Conservation (phyloP, 1,284 basidiomycete species). For the Moesziomyces globuligerus region DNA sequence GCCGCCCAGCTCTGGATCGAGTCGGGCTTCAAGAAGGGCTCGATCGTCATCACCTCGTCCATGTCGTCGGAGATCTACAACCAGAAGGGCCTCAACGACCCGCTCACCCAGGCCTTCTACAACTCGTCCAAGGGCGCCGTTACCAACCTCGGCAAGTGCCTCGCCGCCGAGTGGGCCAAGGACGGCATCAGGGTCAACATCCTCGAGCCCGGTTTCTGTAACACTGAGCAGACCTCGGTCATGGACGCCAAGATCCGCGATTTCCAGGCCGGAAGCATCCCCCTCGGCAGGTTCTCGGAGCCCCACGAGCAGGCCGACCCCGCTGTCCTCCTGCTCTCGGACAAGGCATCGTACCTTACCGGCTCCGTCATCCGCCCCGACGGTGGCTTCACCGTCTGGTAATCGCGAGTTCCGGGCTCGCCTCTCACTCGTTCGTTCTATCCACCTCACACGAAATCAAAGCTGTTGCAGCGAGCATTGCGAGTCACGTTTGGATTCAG, state of each 20-base stretch:
- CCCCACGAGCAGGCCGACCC: constrained; percentile 66
- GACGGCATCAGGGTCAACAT: constrained; percentile 67
- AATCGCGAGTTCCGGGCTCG: constrained; percentile 14
- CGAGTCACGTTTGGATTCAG: too few species aligned
- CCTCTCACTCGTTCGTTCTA: too few species aligned
- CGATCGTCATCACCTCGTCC: constrained; percentile 65
- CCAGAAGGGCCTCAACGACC: constrained; percentile 63
- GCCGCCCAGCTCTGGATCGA: constrained; percentile 67
- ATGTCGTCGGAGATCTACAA: constrained; percentile 68
- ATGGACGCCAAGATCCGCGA: constrained; percentile 66
- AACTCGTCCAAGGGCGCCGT: constrained; percentile 66
- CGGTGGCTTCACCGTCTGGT: constrained; percentile 66
- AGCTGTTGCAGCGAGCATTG: too few species aligned
- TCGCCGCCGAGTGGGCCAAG: constrained; percentile 66
- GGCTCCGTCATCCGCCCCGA: constrained; percentile 59
- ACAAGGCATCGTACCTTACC: constrained; percentile 65
- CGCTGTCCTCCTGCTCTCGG: constrained; percentile 60
- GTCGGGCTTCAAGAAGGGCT: constrained; percentile 64
- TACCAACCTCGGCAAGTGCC: constrained; percentile 67
- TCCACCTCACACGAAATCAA: too few species aligned
- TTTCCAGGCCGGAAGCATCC: constrained; percentile 64
- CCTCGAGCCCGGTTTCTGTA: constrained; percentile 65
- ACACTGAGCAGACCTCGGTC: constrained; percentile 67
- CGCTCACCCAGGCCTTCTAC: constrained; percentile 66
- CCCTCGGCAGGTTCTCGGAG: constrained; percentile 65